phyloP scores from a whole-genome alignment of 1,139 yeast species.

The Pichia sp. region DNA sequence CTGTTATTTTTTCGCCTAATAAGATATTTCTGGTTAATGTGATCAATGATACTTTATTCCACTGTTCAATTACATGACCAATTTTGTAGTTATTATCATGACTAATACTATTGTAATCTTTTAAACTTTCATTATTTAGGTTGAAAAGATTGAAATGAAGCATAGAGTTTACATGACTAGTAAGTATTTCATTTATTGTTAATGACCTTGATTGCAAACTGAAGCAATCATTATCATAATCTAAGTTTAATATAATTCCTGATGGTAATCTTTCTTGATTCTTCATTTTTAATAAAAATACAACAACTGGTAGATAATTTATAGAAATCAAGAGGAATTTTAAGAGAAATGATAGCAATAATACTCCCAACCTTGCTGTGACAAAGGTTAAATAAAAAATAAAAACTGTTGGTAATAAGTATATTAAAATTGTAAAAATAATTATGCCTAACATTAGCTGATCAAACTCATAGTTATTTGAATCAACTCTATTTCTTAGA shows the following conservation, averaged over 20 bases:
- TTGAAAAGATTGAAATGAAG: conserved; percentile 26
- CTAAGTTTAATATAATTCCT: conserved; percentile 50
- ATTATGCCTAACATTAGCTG: conserved; percentile 85
- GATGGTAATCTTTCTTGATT: conserved; percentile 89
- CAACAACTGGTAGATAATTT: conserved; percentile 84
- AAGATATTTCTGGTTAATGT: conserved; percentile 17
- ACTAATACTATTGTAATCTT: neutral
- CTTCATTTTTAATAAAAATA: conserved; percentile 67
- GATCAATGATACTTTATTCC: conserved; percentile 21
- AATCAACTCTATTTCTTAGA: conserved; percentile 78
- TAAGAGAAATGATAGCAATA: conserved; percentile 45
- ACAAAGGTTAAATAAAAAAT: conserved; percentile 81
- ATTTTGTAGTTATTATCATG: conserved; percentile 4
- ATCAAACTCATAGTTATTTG: conserved; percentile 76
- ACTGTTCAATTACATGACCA: conserved; percentile 20
- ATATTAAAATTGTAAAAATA: conserved; percentile 70
- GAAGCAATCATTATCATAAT: conserved; percentile 8
- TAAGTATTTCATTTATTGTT: conserved; percentile 19
- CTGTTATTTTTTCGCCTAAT: conserved; percentile 26
- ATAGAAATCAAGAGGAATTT: conserved; percentile 60
- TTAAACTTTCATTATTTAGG: conserved; percentile 12
- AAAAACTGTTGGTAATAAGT: conserved; percentile 78
- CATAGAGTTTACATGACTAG: conserved; percentile 25
- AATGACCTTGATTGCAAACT: conserved; percentile 22
- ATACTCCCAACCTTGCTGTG: conserved; percentile 44